phyloP scores from a whole-genome alignment of 2,329 filamentous ascomycete genomes.

The Mollisia scopiformis region DNA sequence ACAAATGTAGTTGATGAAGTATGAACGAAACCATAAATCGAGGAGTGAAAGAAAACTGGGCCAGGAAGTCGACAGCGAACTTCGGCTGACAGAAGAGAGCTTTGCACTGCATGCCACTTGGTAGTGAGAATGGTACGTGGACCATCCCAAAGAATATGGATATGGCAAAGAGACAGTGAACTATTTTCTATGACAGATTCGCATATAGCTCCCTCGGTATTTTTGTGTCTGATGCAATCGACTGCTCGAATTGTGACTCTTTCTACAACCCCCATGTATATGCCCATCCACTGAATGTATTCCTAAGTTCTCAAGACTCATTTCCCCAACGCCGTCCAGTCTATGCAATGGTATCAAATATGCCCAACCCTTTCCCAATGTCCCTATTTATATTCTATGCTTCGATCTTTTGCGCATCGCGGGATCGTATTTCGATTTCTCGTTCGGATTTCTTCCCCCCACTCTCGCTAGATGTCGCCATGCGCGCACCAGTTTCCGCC shows the following conservation, averaged over 20 bases:
- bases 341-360: constrained; percentile 17
- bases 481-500: constrained; percentile 39
- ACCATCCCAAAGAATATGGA: too few species aligned
- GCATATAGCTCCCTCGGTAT: not conserved
- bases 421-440: not conserved
- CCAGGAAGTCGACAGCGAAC: too few species aligned
- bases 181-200: not conserved
- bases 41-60: too few species aligned
- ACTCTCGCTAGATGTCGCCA: not conserved
- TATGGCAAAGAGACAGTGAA: not conserved
- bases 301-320: not conserved
- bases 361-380: constrained; percentile 2
- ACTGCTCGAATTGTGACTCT: not conserved
- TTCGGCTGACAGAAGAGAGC: too few species aligned
- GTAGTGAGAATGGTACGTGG: too few species aligned
- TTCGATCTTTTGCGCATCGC: constrained; percentile 3
- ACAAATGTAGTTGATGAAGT: too few species aligned
- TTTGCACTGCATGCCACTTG: too few species aligned
- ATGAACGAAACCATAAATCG: too few species aligned
- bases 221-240: not conserved
- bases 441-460: not conserved
- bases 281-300: not conserved
- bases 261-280: not conserved
- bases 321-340: constrained; percentile 9
- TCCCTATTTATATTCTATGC: constrained; percentile 7